Evolutionary conservation across 768 basidiomycete species (phyloP).

Genomic region (Obba rivulosa): DNA sequence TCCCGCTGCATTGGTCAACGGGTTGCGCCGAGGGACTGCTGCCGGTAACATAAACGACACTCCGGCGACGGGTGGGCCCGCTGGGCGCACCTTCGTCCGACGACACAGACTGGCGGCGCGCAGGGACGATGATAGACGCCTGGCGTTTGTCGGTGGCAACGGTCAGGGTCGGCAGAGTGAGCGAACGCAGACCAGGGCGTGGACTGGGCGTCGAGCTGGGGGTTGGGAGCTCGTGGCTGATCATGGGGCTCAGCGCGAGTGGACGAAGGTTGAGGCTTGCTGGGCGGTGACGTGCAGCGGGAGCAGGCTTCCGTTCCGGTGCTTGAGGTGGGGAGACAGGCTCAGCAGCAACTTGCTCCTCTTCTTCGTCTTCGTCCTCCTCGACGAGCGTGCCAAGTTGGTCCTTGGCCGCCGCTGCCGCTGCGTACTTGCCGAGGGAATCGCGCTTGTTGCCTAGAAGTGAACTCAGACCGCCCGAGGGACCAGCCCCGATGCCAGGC

Average conservation of each 20-base stretch:
- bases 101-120: too few species aligned
- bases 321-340: too few species aligned
- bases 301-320: constrained; percentile 1
- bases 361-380: constrained; percentile 86
- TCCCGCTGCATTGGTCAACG: constrained; percentile 48
- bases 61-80: constrained; percentile 33
- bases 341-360: too few species aligned
- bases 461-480: constrained; percentile 33
- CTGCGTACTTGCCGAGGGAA: constrained; percentile 65
- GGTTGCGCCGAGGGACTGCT: constrained; percentile 16
- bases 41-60: constrained; percentile 18
- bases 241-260: constrained; percentile 44
- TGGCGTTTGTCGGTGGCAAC: constrained; percentile 23
- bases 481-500: constrained; percentile 39
- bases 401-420: constrained; percentile 65
- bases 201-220: constrained; percentile 49
- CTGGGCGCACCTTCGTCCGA: constrained; percentile 14
- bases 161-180: constrained; percentile 38
- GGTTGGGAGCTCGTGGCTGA: constrained; percentile 34
- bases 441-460: constrained; percentile 64
- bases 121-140: constrained; percentile 23
- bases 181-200: constrained; percentile 44
- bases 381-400: constrained; percentile 75
- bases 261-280: constrained; percentile 63
- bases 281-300: constrained; percentile 55